Percentiles rank a stretch among this genome's conserved stretches.
phyloP scores from a whole-genome alignment of 768 basidiomycete species.

The Pluteus cervinus region DNA sequence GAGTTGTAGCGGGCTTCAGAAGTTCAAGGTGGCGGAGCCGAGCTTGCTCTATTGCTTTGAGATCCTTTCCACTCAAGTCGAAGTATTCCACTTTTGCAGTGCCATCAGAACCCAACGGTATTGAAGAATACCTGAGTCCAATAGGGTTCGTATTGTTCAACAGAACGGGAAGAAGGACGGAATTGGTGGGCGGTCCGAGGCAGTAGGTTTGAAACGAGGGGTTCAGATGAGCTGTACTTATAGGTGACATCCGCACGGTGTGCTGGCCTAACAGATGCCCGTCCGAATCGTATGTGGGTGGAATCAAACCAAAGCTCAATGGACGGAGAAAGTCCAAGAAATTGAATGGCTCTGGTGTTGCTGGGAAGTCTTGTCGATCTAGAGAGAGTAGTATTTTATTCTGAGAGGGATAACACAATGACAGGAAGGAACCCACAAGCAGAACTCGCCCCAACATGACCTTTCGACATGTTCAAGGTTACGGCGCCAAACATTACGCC shows the following conservation, averaged over 20 bases:
- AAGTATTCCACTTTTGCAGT: constrained; percentile 43
- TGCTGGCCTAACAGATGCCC: constrained; percentile 77
- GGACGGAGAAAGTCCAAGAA: constrained; percentile 44
- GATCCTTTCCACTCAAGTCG: constrained; percentile 56
- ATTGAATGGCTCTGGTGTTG: constrained; percentile 39
- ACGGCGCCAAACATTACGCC: constrained; percentile 71
- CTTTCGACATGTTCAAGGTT: constrained; percentile 40
- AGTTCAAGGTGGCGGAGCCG: constrained; percentile 47
- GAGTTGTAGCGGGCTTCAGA: constrained; percentile 28
- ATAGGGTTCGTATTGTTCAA: constrained; percentile 86
- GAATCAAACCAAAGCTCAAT: constrained; percentile 45
- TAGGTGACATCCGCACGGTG: constrained; percentile 88
- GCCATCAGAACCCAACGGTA: constrained; percentile 49
- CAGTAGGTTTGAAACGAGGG: constrained; percentile 72
- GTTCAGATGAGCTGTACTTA: constrained; percentile 88
- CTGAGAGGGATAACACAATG: not conserved
- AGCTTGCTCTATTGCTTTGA: constrained; percentile 60
- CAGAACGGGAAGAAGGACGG: constrained; percentile 72
- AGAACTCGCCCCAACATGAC: constrained; percentile 19
- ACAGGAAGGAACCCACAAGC: constrained; percentile 13
- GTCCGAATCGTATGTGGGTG: constrained; percentile 46
- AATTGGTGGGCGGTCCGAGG: constrained; percentile 44
- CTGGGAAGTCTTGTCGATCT: constrained; percentile 30
- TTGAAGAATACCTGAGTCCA: constrained; percentile 66
- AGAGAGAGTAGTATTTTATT: no score